Percentiles rank a stretch among this genome's conserved stretches.
These are phyloP conservation scores for Claviceps humidiphila DNA, from an alignment of 2,329 filamentous ascomycete genomes.

Conservation along the genomic window DNA sequence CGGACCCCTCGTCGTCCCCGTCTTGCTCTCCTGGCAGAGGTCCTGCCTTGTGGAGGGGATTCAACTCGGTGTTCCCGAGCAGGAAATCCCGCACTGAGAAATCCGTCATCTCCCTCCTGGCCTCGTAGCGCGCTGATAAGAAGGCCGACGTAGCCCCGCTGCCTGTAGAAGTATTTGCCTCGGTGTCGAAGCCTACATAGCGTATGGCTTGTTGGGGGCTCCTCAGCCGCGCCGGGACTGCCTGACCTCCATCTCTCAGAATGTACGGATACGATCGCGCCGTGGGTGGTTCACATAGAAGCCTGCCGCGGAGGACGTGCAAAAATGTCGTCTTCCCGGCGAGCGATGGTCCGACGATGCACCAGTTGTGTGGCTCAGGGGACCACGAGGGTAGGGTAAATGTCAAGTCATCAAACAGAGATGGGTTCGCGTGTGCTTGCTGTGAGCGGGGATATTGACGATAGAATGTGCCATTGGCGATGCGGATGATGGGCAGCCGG, in stretches of 20 bases:
- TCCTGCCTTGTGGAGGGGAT: slow-evolving; percentile 39
- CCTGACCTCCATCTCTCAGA: slow-evolving; percentile 32
- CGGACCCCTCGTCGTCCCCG: slow-evolving; percentile 30
- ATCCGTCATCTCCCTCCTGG: slow-evolving; percentile 71
- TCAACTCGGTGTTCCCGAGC: slow-evolving; percentile 69
- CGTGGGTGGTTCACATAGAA: slow-evolving; percentile 61
- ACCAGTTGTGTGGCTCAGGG: slow-evolving; percentile 54
- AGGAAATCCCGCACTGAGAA: slow-evolving; percentile 75
- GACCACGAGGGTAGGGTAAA: slow-evolving; percentile 54
- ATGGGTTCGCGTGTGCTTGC: slow-evolving; percentile 44
- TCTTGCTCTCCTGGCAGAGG: slow-evolving; percentile 12
- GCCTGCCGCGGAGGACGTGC: slow-evolving; percentile 60
- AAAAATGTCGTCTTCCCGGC: slow-evolving; percentile 74
- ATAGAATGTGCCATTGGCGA: slow-evolving; percentile 74
- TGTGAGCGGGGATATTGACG: slow-evolving; percentile 51
- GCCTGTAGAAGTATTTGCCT: slow-evolving; percentile 41
- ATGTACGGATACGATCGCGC: slow-evolving; percentile 72
- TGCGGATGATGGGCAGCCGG: slow-evolving; percentile 50
- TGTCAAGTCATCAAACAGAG: slow-evolving; percentile 58
- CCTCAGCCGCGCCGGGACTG: slow-evolving; percentile 41
- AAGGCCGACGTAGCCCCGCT: slow-evolving; percentile 61
- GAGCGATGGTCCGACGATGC: slow-evolving; percentile 66
- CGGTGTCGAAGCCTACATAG: slow-evolving; percentile 82
- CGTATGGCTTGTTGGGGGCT: slow-evolving; percentile 57
- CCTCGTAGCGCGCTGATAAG: slow-evolving; percentile 82